Evolutionary conservation across 2,329 filamentous ascomycete genomes (phyloP).

Genomic region (Cercospora sp.): DNA sequence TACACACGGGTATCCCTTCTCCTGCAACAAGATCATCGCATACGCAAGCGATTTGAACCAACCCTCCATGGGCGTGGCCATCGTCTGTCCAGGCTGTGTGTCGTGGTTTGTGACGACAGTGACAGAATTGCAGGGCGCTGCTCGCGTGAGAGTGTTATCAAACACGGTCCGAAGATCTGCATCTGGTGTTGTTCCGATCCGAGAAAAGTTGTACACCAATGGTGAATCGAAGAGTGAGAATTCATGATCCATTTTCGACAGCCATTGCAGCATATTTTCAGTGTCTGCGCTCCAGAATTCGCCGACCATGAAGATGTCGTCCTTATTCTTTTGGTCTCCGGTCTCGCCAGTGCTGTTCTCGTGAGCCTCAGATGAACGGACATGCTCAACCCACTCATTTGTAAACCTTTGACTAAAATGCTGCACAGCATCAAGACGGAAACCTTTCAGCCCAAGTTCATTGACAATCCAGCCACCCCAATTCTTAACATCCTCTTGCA

Average conservation of each 20-base stretch:
- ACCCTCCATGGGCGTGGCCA: slow-evolving; percentile 62
- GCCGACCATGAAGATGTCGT: slow-evolving; percentile 64
- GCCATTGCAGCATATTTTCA: slow-evolving; percentile 57
- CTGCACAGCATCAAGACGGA: slow-evolving; percentile 70
- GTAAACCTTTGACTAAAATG: slow-evolving; percentile 68
- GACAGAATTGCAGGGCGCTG: slow-evolving; percentile 21
- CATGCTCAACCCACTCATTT: slow-evolving; percentile 59
- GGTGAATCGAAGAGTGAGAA: slow-evolving; percentile 67
- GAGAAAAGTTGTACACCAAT: slow-evolving; percentile 65
- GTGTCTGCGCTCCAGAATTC: slow-evolving; percentile 67
- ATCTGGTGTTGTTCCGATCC: slow-evolving; percentile 50
- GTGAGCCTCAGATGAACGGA: slow-evolving; percentile 36
- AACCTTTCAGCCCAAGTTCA: slow-evolving; percentile 61
- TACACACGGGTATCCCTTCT: slow-evolving; percentile 63
- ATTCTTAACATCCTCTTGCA: slow-evolving; percentile 61
- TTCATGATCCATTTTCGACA: slow-evolving; percentile 53
- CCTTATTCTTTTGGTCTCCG: slow-evolving; percentile 31
- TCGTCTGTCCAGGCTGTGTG: slow-evolving; percentile 62
- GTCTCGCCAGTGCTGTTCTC: neutral
- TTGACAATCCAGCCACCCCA: slow-evolving; percentile 69
- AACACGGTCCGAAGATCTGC: slow-evolving; percentile 57
- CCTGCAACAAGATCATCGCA: slow-evolving; percentile 66
- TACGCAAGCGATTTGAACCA: slow-evolving; percentile 74
- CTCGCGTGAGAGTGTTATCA: slow-evolving; percentile 26
- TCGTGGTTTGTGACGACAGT: slow-evolving; percentile 62